These are phyloP conservation scores for Daldinia childiae DNA, from an alignment of 495 filamentous ascomycete genomes.

Conservation along the genomic window DNA sequence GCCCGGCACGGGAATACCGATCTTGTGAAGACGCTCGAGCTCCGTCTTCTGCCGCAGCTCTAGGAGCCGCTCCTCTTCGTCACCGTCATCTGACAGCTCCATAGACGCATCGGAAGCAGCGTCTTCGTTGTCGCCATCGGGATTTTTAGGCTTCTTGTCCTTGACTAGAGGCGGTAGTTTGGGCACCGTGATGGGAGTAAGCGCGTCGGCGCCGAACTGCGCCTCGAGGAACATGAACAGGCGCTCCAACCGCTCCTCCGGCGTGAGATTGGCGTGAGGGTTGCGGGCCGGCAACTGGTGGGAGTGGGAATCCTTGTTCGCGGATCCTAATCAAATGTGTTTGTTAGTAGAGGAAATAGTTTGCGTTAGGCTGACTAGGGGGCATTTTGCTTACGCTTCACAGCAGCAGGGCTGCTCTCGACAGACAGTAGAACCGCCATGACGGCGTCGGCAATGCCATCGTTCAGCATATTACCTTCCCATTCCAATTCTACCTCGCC, in stretches of 20 bases:
- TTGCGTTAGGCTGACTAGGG: conserved; percentile 21
- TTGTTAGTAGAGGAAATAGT: conserved; percentile 32
- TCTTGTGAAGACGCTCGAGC: conserved; percentile 72
- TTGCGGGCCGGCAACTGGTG: conserved; percentile 66
- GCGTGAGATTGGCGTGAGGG: conserved; percentile 73
- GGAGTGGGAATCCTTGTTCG: conserved; percentile 66
- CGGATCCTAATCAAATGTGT: conserved; percentile 54
- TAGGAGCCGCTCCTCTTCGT: conserved; percentile 53
- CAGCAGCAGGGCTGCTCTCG: conserved; percentile 92
- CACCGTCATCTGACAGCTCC: conserved; percentile 52
- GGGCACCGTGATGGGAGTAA: conserved; percentile 76
- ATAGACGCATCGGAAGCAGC: conserved; percentile 52
- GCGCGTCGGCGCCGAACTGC: conserved; percentile 85
- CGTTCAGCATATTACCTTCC: conserved; percentile 98
- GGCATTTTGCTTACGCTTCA: conserved; percentile 73
- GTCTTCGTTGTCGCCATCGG: conserved; percentile 29
- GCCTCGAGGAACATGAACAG: conserved; percentile 96
- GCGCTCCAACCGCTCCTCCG: conserved; percentile 78
- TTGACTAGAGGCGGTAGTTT: conserved; percentile 56
- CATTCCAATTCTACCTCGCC: conserved; percentile 91
- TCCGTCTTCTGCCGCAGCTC: conserved; percentile 60
- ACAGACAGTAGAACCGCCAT: conserved; percentile 89
- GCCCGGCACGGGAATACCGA: conserved; percentile 89
- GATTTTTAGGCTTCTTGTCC: conserved; percentile 46
- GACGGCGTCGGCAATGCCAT: conserved; percentile 94